These are phyloP conservation scores for Termitomyces sp. DNA, from an alignment of 768 basidiomycete genomes.

Conservation along the genomic window DNA sequence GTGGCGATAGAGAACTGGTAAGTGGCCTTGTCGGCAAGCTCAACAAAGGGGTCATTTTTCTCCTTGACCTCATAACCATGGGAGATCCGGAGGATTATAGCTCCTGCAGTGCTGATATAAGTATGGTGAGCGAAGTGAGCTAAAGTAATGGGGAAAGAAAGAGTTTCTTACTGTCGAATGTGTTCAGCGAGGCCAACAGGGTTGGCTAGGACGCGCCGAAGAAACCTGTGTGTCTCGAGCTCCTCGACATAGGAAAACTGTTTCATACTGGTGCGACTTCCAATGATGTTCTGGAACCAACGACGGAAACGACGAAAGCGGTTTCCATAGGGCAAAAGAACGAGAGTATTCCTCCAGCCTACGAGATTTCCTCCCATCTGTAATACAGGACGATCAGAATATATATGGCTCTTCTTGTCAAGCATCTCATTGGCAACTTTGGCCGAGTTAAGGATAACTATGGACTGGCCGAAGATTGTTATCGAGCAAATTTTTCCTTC, in stretches of 20 bases:
- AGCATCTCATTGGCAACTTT: conserved; percentile 51
- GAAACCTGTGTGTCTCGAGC: too few relatives aligned
- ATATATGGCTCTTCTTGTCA: conserved; percentile 61
- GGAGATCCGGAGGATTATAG: conserved; percentile 43
- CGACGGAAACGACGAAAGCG: conserved; percentile 51
- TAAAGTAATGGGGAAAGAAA: too few relatives aligned
- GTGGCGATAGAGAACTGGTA: conserved; percentile 25
- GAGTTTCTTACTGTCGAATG: too few relatives aligned
- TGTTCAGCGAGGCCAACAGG: too few relatives aligned
- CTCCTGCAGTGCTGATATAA: not conserved
- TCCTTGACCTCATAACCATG: conserved; percentile 52
- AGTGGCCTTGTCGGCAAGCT: conserved; percentile 49
- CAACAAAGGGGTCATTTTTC: conserved; percentile 45
- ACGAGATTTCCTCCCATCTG: conserved; percentile 52
- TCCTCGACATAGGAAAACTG: too few relatives aligned
- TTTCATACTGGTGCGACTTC: conserved; percentile 26
- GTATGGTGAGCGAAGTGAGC: too few relatives aligned
- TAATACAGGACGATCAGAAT: conserved; percentile 60
- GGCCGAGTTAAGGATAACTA: conserved; percentile 52
- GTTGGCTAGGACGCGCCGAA: too few relatives aligned
- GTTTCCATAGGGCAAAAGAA: conserved; percentile 49
- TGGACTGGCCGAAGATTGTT: conserved; percentile 55
- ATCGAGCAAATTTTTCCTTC: conserved; percentile 59
- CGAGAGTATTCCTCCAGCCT: conserved; percentile 54
- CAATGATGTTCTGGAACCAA: conserved; percentile 47